phyloP scores from a whole-genome alignment of 2,329 filamentous ascomycete genomes.

The Calonectria pseudoreteaudii region DNA sequence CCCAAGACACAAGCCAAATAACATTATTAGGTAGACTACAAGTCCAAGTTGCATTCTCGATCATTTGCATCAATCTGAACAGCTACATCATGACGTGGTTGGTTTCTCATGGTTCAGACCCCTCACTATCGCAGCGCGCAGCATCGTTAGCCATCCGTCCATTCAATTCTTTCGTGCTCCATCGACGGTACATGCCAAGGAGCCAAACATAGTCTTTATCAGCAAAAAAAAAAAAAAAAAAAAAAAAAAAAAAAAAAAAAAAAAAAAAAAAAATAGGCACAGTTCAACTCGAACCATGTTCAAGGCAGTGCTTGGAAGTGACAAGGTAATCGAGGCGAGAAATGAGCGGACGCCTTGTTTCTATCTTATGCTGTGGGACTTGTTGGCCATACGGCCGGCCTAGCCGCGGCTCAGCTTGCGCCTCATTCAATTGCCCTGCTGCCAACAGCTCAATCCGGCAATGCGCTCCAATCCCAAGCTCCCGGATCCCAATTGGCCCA shows the following conservation, averaged over 20 bases:
- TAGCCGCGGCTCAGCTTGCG: background rate
- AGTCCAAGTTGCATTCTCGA: background rate
- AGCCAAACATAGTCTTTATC: background rate
- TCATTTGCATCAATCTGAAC: background rate
- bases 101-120: background rate
- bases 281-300: background rate
- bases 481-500: too few relatives aligned
- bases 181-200: background rate
- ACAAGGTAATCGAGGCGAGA: background rate
- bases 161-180: background rate
- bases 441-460: background rate
- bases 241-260: background rate
- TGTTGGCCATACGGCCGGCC: background rate
- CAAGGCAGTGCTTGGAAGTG: background rate
- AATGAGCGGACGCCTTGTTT: background rate
- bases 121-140: background rate
- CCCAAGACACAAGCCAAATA: background rate
- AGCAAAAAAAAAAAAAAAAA: background rate
- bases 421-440: background rate
- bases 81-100: background rate
- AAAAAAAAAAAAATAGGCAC: background rate
- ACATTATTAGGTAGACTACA: background rate
- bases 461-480: background rate
- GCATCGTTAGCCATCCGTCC: background rate
- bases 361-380: background rate